Evolutionary conservation across 768 basidiomycete genomes (phyloP).

Genomic region (Lactifluus volemus): DNA sequence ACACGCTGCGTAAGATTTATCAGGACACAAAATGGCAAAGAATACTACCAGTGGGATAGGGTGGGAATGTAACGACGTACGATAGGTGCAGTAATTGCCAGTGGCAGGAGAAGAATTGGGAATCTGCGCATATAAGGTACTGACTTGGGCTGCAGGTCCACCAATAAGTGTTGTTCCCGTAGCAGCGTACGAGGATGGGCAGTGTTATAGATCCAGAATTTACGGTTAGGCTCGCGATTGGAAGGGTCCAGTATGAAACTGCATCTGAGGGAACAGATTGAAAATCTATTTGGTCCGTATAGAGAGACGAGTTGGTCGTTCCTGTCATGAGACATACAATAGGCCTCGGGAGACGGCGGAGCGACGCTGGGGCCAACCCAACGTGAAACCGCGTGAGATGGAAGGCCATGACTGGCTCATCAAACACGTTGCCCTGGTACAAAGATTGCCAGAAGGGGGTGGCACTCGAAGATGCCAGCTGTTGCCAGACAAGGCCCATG

Average conservation of each 20-base stretch:
- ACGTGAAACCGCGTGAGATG: constrained; percentile 66
- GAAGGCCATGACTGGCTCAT: constrained; percentile 71
- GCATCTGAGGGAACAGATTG: constrained; percentile 45
- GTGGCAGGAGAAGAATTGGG: constrained; percentile 52
- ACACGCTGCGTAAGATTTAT: constrained; percentile 47
- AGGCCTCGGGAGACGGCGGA: not conserved
- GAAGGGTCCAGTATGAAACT: constrained; percentile 75
- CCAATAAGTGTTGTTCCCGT: constrained; percentile 94
- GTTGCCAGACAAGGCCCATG: constrained; percentile 75
- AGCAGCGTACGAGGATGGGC: constrained; percentile 51
- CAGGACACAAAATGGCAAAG: not conserved
- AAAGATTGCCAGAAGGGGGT: constrained; percentile 83
- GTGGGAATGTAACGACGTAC: constrained; percentile 28
- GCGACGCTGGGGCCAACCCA: constrained; percentile 37
- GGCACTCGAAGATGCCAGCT: constrained; percentile 61
- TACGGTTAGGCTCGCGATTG: constrained; percentile 53
- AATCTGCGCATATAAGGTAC: constrained; percentile 65
- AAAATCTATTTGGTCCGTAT: constrained; percentile 80
- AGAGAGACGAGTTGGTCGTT: constrained; percentile 58
- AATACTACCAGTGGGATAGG: no score
- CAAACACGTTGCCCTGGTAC: constrained; percentile 49
- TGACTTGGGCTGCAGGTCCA: constrained; percentile 56
- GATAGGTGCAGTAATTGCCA: constrained; percentile 70
- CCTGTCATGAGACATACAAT: constrained; percentile 1
- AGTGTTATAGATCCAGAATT: constrained; percentile 45